Evolutionary conservation across 202 grass and related monocot genomes (phyloP), one percentile per base, ranked within the genome.

Genomic region (Carex sylvatica): DNA sequence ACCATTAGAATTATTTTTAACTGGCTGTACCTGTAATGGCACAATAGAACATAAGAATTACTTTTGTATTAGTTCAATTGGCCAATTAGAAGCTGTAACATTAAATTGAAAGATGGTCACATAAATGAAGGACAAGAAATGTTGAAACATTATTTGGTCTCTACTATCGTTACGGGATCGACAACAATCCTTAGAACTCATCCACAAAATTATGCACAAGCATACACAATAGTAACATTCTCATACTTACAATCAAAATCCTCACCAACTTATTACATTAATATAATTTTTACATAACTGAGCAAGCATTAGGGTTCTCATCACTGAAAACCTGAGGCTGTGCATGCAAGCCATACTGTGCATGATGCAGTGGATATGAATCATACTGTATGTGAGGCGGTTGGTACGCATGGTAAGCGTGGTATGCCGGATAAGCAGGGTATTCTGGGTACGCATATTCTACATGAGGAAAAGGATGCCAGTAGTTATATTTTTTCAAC

Each of bases 291-390:
- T 74, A 94, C 63, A 87, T 73, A 12, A 91, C 61, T 38, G 63
- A 9, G 78, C 92, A 94, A 20, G 87, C 87, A 81, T 89, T 94
- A 10, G 92, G 87, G 13, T 94, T 91, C 83, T 94, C 92, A 14
- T 91, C 85, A 23, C 92, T 89, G 82, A 91, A 94, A 7, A 76
- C 54, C 3, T 88, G 81, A 6, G 59, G 44, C 23, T 74, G 47
- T 60, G 24, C 62, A 68, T 67, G 68, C 61, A 65, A 47, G 33
- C 33, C 59, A 49, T 80, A 80, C 35, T 63, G 78, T 22, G 78
- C 33, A 15, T 63, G 79, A 53, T 30, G 24, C 6, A 62, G 62
- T 67, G 24, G 62, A 82, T 82, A 82, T 31, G 79, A 30, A 5
- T 24, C 40, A 40, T 82, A 55, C 40, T 65, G 61, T 16, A 82